Evolutionary conservation across 352 stramenopile species (phyloP), one percentile per base, ranked within the genome.

Genomic region (Phytophthora hibernalis): DNA sequence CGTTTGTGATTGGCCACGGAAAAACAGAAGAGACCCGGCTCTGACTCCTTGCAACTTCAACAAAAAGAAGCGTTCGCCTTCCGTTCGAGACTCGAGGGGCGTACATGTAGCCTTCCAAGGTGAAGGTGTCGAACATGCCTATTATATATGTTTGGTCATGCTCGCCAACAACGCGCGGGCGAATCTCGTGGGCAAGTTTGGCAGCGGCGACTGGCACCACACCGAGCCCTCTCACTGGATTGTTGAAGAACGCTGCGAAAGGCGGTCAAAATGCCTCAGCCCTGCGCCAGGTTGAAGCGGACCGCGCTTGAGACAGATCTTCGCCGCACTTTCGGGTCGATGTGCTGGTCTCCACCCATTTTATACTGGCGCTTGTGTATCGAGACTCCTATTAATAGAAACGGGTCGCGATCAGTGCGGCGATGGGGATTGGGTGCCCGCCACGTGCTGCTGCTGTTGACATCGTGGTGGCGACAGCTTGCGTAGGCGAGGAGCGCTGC

Each of bases 11-110:
- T 79, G 74, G 69, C 43, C 52, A 60, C 54, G 57, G 8, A 13
- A 48, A 62, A 65, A 56, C 48, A 54, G 28, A 65, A 64, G 13
- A 37, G 62, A 33, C 60, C 52, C 24, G 71, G 72, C 63, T 82
- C 62, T 82, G 59, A 26, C 30, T 47, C 22, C 24, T 68, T 49
- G 22, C 71, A 87, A 87, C 77, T 89, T 89, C 77, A 89, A 86
- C 75, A 85, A 82, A 85, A 87, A 83, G 67, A 79, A 79, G 49
- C 70, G 37, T 40, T 16, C 26, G 26, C 26, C 26, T 5, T 31
- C 26, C 26, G 26, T 31, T n/a, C n/a, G n/a, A n/a, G n/a, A n/a
- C n/a, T n/a, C n/a, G n/a, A n/a, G n/a, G n/a, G n/a, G n/a, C n/a
- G n/a, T n/a, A n/a, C n/a, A n/a, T n/a, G n/a, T n/a, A 31, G 26